Conservation (phyloP, 352 stramenopile species). For the Aphanomyces astaci region DNA sequence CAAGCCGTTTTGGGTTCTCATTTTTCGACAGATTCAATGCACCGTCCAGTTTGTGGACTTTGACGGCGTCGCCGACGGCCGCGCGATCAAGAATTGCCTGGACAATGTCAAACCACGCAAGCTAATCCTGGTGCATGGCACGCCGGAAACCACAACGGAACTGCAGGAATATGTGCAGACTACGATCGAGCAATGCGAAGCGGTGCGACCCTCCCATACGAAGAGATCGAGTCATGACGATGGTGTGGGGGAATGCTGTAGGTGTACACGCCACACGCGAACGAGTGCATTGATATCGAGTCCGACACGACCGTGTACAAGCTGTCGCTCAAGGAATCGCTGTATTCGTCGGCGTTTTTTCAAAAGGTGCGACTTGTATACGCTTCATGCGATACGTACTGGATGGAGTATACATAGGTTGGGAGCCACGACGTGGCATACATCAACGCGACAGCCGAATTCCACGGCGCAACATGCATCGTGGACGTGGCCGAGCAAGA, state of each 20-base stretch:
- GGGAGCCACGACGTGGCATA: slow-evolving; percentile 81
- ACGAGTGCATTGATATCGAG: slow-evolving; percentile 87
- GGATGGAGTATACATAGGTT: too few relatives aligned
- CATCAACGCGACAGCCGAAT: slow-evolving; percentile 60
- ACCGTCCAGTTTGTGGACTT: slow-evolving; percentile 56
- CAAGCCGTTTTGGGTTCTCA: too few relatives aligned
- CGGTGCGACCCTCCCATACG: slow-evolving; percentile 28
- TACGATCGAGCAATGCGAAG: slow-evolving; percentile 77
- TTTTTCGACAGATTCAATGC: slow-evolving; percentile 67
- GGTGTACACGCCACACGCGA: slow-evolving; percentile 76
- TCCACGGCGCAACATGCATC: slow-evolving; percentile 14
- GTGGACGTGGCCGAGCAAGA: slow-evolving; percentile 29
- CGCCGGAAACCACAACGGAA: slow-evolving; percentile 65
- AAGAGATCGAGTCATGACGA: too few relatives aligned
- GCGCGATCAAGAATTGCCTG: slow-evolving; percentile 81
- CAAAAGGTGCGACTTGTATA: too few relatives aligned
- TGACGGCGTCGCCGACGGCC: slow-evolving; percentile 71
- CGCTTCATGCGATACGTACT: too few relatives aligned
- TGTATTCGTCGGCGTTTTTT: slow-evolving; percentile 79
- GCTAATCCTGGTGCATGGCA: slow-evolving; percentile 80
- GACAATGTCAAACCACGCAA: slow-evolving; percentile 85
- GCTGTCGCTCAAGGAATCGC: slow-evolving; percentile 73
- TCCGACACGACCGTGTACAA: slow-evolving; percentile 88
- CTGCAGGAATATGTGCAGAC: slow-evolving; percentile 78
- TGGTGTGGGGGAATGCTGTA: too few relatives aligned